phyloP scores from a whole-genome alignment of 208 protist genomes.

The Herpetomonas tarakana region DNA sequence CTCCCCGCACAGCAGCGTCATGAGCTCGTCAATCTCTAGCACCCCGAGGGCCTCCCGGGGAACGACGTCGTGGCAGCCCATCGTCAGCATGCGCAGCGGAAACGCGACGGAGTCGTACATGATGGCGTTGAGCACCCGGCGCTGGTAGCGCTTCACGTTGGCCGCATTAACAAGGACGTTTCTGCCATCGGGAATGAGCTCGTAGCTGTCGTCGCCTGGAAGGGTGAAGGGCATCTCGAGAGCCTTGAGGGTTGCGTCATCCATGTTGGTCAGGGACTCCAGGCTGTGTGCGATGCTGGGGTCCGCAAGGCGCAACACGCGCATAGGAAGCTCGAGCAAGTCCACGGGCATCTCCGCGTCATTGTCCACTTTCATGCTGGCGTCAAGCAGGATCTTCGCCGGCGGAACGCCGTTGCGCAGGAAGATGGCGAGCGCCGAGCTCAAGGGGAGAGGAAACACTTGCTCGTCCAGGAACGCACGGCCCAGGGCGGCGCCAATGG shows the following conservation, averaged over 20 bases:
- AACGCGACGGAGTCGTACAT: slow-evolving; percentile 73
- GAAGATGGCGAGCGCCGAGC: slow-evolving; percentile 65
- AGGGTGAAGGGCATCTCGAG: slow-evolving; percentile 85
- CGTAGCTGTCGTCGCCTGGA: slow-evolving; percentile 66
- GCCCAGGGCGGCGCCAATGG: slow-evolving; percentile 71
- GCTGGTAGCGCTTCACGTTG: slow-evolving; percentile 62
- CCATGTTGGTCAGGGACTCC: slow-evolving; percentile 31
- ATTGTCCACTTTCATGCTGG: slow-evolving; percentile 16
- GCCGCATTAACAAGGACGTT: slow-evolving; percentile 36
- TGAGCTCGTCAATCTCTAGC: slow-evolving; percentile 60
- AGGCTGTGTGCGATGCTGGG: slow-evolving; percentile 43
- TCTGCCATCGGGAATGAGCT: slow-evolving; percentile 48
- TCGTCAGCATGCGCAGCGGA: slow-evolving; percentile 57
- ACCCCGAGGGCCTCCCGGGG: slow-evolving; percentile 56
- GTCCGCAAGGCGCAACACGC: slow-evolving; percentile 60
- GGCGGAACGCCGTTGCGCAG: slow-evolving; percentile 45
- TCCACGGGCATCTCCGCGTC: slow-evolving; percentile 55
- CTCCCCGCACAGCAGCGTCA: slow-evolving; percentile 61
- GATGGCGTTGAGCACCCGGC: slow-evolving; percentile 48
- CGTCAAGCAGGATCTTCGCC: slow-evolving; percentile 20
- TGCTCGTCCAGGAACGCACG: slow-evolving; percentile 77
- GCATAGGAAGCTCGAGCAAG: slow-evolving; percentile 52
- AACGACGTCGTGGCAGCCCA: slow-evolving; percentile 76
- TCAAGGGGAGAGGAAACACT: slow-evolving; percentile 73
- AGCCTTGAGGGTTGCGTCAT: slow-evolving; percentile 26